Percentiles rank a stretch among this genome's conserved stretches.
phyloP scores from a whole-genome alignment of 345 rosid genomes.

The Rubroshorea leprosula region DNA sequence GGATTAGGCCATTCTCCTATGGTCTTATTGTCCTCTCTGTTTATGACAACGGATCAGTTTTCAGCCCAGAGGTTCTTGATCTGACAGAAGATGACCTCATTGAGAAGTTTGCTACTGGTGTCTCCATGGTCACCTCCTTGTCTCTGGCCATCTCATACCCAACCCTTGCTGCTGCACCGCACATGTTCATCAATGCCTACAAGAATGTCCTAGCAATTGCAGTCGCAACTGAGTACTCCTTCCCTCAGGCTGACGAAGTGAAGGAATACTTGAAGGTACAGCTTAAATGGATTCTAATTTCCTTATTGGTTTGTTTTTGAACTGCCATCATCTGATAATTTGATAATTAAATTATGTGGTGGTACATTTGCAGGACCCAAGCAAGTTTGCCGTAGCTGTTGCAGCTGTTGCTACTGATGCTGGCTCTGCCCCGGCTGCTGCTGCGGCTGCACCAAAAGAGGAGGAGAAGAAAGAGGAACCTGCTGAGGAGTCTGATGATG shows the following conservation, averaged over 20 bases:
- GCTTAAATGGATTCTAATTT: neutral
- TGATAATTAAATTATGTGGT: neutral
- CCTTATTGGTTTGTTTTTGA: neutral
- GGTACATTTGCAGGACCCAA: slow-evolving; percentile 53
- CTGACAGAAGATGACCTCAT: slow-evolving; percentile 78
- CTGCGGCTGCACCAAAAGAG: slow-evolving; percentile 40
- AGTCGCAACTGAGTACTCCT: slow-evolving; percentile 65
- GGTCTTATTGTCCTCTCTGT: slow-evolving; percentile 72
- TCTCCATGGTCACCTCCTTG: slow-evolving; percentile 62
- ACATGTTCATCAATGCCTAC: slow-evolving; percentile 87
- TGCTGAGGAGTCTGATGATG: slow-evolving; percentile 76
- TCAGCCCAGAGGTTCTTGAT: slow-evolving; percentile 81
- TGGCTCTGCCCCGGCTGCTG: slow-evolving; percentile 20
- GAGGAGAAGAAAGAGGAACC: slow-evolving; percentile 78
- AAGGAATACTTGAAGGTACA: slow-evolving; percentile 80
- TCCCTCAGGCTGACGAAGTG: slow-evolving; percentile 75
- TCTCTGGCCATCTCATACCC: slow-evolving; percentile 84
- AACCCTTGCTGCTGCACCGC: slow-evolving; percentile 80
- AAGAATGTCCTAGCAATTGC: slow-evolving; percentile 78
- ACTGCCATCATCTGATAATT: neutral
- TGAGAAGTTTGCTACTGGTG: slow-evolving; percentile 70
- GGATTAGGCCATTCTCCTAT: slow-evolving; percentile 89
- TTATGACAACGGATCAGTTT: slow-evolving; percentile 82
- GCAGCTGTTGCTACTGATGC: slow-evolving; percentile 34
- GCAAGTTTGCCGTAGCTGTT: slow-evolving; percentile 57